Base-by-base conservation (phyloP, 805 yeast genomes). In the Jamesozyma lodderae region DNA sequence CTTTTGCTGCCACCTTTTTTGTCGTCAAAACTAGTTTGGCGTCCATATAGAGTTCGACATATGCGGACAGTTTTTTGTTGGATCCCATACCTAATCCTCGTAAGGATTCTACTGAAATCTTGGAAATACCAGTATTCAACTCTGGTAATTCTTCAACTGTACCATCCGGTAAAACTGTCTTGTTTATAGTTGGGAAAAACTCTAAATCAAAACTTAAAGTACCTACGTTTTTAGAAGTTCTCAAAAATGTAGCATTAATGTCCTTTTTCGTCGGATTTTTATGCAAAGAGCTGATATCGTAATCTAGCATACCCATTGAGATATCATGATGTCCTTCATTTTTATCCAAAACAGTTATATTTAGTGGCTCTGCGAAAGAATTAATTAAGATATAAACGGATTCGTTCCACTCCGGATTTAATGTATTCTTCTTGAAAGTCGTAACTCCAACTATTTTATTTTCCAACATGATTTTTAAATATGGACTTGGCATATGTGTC, bases 71-170 rank as follows among this genome's bases (percentile, higher is more conserved):
- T 40, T 75, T 74, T 15, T 74, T 76, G 23, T 70, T 73, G 25
- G 48, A 46, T n/a, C n/a, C n/a, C 21, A 62, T 66, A 23, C 46
- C 51, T 29, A 59, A 38, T 14, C 49, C 55, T 18, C 45, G 32
- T 23, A 48, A 48, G 21, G 49, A 53, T 42, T 76, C 79, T 49
- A 88, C 35, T 17, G 32, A 34, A n/a, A 57, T 64, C 51, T 77
- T 69, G 18, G 79, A 75, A 47, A 92, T 77, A 69, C 97, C 97
- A n/a, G 96, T 85, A 63, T 87, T 88, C 57, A 84, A 73, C 45
- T 85, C 95, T 31, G 95, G 95, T 28, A 92, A 82, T 28, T 94
- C 85, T 45, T 77, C 78, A 39, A 72, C 67, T 3, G 88, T 81
- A 33, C 95, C 95, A 59, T 87, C 95, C 2, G 82, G 72, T 64